Base-by-base conservation (phyloP, 306 rosid species). In the Malus asiatica region DNA sequence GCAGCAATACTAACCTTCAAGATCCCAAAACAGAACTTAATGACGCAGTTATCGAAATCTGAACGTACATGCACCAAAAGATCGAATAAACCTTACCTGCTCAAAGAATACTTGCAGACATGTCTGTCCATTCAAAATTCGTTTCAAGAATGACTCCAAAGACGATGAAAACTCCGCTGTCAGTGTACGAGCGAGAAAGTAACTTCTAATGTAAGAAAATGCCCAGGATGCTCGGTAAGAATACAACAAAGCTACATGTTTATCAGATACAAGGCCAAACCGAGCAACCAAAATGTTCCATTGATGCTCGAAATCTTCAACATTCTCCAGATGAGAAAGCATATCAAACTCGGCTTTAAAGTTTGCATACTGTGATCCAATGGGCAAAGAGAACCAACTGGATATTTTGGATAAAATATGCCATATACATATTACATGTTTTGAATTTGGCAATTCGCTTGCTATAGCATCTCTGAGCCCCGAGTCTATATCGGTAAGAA, bases 251-350 rank as follows among this genome's bases (percentile, higher is more conserved):
- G 73, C 86, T 46, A 87, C 48, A 72, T 87, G 93, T 85, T 83
- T 89, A 76, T 89, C 88, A 2, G 89, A 83, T 63, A 70, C 85
- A 66, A 89, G 89, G 62, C 86, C 93, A 83, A 81, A 89, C 58
- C 77, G 88, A 80, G 89, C 75, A 66, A 82, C 85, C 82, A 85
- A 74, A 60, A 77, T 77, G 77, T 79, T 81, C 93, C 93, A 89
- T 53, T 89, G 90, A 55, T 79, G 90, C 64, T 89, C 93, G 78
- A 87, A 89, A 22, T 83, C 87, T 79, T 87, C 90, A 33, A 84
- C 68, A 77, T 70, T 77, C 84, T 89, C 93, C 82, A 84, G 75
- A 38, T 85, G 86, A 77, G 87, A 89, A 80, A 89, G 69, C 83
- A 81, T 70, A 65, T 89, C 86, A 70, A 89, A 89, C 65, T 87